Percentiles rank a stretch among this genome's conserved stretches.
Conservation (phyloP, 202 grass and related monocot species). For the Panicum virgatum region DNA sequence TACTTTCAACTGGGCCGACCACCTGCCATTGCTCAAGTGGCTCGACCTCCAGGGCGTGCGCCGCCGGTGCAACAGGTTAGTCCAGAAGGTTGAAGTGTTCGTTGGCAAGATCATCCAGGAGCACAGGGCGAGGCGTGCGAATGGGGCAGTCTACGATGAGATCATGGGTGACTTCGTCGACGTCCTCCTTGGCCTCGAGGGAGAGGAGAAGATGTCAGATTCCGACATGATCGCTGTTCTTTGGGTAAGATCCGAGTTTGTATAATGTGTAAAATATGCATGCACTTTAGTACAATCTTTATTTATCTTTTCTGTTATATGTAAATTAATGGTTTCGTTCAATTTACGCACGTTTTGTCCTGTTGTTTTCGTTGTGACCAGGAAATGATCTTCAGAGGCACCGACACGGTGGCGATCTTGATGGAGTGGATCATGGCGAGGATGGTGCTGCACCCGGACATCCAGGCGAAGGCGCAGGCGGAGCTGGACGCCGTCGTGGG, state of each 20-base stretch:
- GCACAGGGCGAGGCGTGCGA: slow-evolving; percentile 26
- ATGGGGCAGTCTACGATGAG: neutral
- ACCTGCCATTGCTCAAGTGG: slow-evolving; percentile 53
- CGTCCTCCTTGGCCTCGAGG: slow-evolving; percentile 53
- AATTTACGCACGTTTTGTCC: neutral
- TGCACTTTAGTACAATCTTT: neutral
- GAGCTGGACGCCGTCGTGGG: slow-evolving; percentile 39
- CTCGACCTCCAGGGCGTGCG: slow-evolving; percentile 65
- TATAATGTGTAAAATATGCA: neutral
- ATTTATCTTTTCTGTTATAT: neutral
- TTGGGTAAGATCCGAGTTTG: slow-evolving; percentile 42
- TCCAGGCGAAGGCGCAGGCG: slow-evolving; percentile 53
- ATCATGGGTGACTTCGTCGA: slow-evolving; percentile 48
- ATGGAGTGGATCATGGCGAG: slow-evolving; percentile 72
- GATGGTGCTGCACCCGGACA: slow-evolving; percentile 63
- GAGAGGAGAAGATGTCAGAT: slow-evolving; percentile 57
- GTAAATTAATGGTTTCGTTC: neutral
- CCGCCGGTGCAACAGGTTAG: slow-evolving; percentile 44
- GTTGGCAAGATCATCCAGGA: slow-evolving; percentile 52
- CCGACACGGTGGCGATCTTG: slow-evolving; percentile 62
- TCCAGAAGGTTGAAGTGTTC: slow-evolving; percentile 51
- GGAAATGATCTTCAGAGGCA: slow-evolving; percentile 77
- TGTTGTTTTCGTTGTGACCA: neutral
- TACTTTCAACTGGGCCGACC: slow-evolving; percentile 68
- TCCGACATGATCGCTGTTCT: slow-evolving; percentile 67